These are phyloP conservation scores for Penicillium aurantiogriseum DNA, from an alignment of 2,329 filamentous ascomycete genomes.

Conservation along the genomic window DNA sequence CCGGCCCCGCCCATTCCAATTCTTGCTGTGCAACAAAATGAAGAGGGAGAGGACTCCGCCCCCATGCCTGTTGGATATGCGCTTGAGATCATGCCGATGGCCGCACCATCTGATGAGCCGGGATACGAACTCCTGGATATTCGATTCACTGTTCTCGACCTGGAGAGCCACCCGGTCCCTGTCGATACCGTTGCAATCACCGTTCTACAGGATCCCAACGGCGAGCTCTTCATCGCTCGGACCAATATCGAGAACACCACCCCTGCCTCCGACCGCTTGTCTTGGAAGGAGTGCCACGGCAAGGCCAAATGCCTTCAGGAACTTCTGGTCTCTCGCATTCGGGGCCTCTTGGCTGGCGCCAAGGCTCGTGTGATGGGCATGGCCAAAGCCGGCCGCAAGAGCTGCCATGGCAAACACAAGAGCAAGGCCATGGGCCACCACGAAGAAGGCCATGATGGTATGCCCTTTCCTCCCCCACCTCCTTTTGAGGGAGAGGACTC, in stretches of 20 bases:
- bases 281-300: constrained; percentile 46
- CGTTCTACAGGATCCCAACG: constrained; percentile 37
- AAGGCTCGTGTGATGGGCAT: constrained; percentile 37
- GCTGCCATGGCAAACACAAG: constrained; percentile 33
- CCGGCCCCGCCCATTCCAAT: constrained; percentile 32
- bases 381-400: constrained; percentile 29
- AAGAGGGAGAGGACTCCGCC: constrained; percentile 38
- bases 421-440: constrained; percentile 4
- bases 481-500: constrained; percentile 9
- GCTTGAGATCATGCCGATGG: constrained; percentile 39
- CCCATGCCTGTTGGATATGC: constrained; percentile 45
- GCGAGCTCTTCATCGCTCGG: constrained; percentile 39
- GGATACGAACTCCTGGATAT: constrained; percentile 38
- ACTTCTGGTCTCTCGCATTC: constrained; percentile 42
- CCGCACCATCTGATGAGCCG: constrained; percentile 31
- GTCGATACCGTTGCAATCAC: constrained; percentile 45
- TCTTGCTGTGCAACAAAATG: constrained; percentile 35
- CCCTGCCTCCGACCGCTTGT: constrained; percentile 34
- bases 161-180: constrained; percentile 44
- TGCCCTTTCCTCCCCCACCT: constrained; percentile 10
- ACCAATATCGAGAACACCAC: constrained; percentile 40
- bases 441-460: constrained; percentile 3
- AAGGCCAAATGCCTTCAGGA: constrained; percentile 40
- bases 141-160: constrained; percentile 47
- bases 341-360: constrained; percentile 37